A percentile compares a stretch with the other conserved stretches of the same genome.
Evolutionary conservation across 208 protist species (phyloP).

Genomic region (Wallacemonas sp.): DNA sequence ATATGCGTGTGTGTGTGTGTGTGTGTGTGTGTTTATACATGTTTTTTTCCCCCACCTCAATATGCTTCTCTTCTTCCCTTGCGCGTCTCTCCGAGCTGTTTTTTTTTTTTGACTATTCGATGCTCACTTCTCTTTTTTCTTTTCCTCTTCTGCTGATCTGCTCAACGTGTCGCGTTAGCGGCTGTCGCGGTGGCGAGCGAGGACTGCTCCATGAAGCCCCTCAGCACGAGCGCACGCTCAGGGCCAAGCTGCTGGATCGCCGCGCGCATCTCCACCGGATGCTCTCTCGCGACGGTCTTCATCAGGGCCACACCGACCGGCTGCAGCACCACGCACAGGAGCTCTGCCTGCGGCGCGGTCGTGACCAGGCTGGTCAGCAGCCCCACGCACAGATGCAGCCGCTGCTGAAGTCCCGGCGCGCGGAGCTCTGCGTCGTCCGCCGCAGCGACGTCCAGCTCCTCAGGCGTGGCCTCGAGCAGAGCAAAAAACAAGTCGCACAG

Average conservation of each 20-base stretch:
- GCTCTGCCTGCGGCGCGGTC: constrained; percentile 14
- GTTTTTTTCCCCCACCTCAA: too few relatives aligned
- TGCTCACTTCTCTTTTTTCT: constrained; percentile 19
- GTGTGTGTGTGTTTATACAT: background rate
- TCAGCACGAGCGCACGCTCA: constrained; percentile 41
- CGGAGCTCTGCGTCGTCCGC: background rate
- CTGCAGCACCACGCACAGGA: constrained; percentile 24
- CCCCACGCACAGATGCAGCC: constrained; percentile 15
- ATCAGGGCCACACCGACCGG: constrained; percentile 42
- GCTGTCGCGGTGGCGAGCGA: background rate
- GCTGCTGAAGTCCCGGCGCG: background rate
- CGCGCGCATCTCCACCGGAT: constrained; percentile 36
- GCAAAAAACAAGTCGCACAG: constrained; percentile 23
- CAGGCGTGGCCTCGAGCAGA: constrained; percentile 2
- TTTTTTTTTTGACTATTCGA: background rate
- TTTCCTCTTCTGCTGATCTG: background rate
- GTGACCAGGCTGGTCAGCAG: constrained; percentile 19
- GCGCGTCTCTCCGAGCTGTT: background rate
- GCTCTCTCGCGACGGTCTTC: constrained; percentile 30
- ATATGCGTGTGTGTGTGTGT: too few relatives aligned
- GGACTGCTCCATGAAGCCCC: constrained; percentile 68
- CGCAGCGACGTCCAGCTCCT: background rate
- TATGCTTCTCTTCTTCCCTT: too few relatives aligned
- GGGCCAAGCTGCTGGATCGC: constrained; percentile 53
- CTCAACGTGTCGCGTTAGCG: background rate